Base-by-base conservation (phyloP, 1,284 basidiomycete genomes). In the Ganoderma leucocontextum region DNA sequence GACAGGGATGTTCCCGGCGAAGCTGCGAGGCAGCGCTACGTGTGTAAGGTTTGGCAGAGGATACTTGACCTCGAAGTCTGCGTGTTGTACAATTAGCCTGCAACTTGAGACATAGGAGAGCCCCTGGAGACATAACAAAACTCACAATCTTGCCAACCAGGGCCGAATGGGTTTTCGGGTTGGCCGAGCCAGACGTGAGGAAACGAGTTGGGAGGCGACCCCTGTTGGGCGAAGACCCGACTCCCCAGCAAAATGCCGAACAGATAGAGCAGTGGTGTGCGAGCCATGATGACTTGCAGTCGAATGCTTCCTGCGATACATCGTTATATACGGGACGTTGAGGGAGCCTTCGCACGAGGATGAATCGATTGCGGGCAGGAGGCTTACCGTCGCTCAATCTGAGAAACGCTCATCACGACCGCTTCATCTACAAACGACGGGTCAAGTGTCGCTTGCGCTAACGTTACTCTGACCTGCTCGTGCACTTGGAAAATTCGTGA, bases 1-100 rank as follows among this genome's bases (percentile, higher is more conserved):
- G 1, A 92, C 90, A 15, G 86, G 84, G 62, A 92, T 83, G 67
- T 90, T 93, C 62, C 91, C 91, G 0, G 91, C 90, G 74, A 84
- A 93, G 75, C 84, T 88, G 9, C 85, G 84, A 33, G 82, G 78
- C 10, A 90, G 75, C 42, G 81, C 75, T 75, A 89, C 89, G 9
- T 41, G 22, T 0, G 89, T 88, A 7, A 92, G 82, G 70, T 91
- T 90, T 2, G 91, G 90, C 19, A 93, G 82, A 1, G 72, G 55
- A 12, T 70, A 63, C 19, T 65, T 74, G 10, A 78, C 76, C 44
- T 75, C 65, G 60, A 73, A 77, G 62, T 77, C 76, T 57, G 12
- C n/a, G 42, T 44, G 39, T 42, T 22, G 17, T 22, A 29, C 39
- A 13, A 6, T 9, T n/a, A 39, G 22, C 22, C 2, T 8, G 39